Base-by-base conservation (phyloP, 2,329 filamentous ascomycete genomes). In the Colletotrichum sp. region DNA sequence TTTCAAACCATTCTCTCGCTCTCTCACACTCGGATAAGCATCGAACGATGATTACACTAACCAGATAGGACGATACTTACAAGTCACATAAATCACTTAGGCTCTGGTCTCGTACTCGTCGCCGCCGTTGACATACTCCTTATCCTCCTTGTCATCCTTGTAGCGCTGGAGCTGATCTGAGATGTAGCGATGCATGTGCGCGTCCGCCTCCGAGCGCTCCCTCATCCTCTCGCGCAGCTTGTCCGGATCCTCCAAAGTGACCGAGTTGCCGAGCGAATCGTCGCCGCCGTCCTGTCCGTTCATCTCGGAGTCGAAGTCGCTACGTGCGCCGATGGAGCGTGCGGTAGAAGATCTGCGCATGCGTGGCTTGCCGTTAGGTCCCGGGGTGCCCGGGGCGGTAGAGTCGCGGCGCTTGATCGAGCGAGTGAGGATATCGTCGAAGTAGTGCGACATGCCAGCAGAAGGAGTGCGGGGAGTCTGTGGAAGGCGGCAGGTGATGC, bases 381-480 rank as follows among this genome's bases (percentile, higher is more conserved):
- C 70, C 3, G 74, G 74, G 7, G 74, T 76, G 15, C 84, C 82
- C 13, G 85, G 84, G 28, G 81, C 83, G 5, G 84, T 79, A 7
- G 84, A 80, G 78, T 85, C 80, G n/a, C 87, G 86, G 67, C 85
- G 84, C 18, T 78, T 79, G 26, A 88, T 80, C 77, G 90, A 86
- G 48, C 93, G 91, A 69, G 90, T 90, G 84, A 98, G 94, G 75
- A 96, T 92, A 81, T 99, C 96, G 81, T 99, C 96, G 82, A 99
- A 99, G 88, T 99, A 99, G 84, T 98, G 96, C 9, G 94, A 91
- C 85, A 98, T 96, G 55, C 93, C 95, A 2, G 92, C 91, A 4
- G 93, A 92, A 3, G 96, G 96, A 5, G 96, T 98, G 66, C 96
- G 94, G 16, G 97, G 97, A 1, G 97, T 99, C 81, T 98, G 95